phyloP scores from a whole-genome alignment of 2,329 filamentous ascomycete species.

The Fusarium incarnatum region DNA sequence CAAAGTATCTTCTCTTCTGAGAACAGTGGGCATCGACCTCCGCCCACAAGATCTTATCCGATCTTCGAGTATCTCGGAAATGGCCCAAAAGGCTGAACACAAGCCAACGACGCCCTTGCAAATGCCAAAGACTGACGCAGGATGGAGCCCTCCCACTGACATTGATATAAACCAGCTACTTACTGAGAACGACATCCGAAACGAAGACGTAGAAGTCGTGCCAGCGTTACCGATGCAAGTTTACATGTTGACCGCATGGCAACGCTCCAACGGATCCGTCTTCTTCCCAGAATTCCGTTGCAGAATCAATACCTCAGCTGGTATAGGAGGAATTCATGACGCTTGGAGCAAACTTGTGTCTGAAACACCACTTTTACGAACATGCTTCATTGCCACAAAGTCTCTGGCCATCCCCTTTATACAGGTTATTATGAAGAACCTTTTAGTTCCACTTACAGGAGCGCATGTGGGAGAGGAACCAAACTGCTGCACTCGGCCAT shows the following conservation, averaged over 20 bases:
- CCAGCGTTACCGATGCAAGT: constrained; percentile 82
- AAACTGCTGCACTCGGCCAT: constrained; percentile 3
- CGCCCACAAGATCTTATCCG: constrained; percentile 78
- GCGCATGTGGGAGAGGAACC: neutral
- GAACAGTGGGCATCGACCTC: constrained; percentile 70
- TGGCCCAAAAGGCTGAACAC: constrained; percentile 58
- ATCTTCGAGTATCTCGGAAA: constrained; percentile 72
- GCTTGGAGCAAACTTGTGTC: constrained; percentile 72
- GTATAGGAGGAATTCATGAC: constrained; percentile 56
- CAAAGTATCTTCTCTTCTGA: constrained; percentile 79
- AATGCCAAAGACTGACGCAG: constrained; percentile 22
- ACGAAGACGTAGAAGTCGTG: constrained; percentile 67
- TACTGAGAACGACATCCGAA: constrained; percentile 53
- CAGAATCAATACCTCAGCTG: constrained; percentile 56
- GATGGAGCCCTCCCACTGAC: constrained; percentile 49
- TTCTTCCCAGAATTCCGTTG: constrained; percentile 83
- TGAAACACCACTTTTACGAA: constrained; percentile 74
- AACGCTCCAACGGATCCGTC: constrained; percentile 70
- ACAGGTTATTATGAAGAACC: constrained; percentile 66
- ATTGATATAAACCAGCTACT: constrained; percentile 58
- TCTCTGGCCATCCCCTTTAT: constrained; percentile 64
- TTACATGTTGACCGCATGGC: constrained; percentile 84
- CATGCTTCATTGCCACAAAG: constrained; percentile 68
- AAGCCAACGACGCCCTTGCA: neutral
- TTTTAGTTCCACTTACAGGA: constrained; percentile 14